A percentile compares a stretch with the other conserved stretches of the same genome.
Conservation (phyloP, 495 filamentous ascomycete species). For the Lasiosphaeriaceae sp. region DNA sequence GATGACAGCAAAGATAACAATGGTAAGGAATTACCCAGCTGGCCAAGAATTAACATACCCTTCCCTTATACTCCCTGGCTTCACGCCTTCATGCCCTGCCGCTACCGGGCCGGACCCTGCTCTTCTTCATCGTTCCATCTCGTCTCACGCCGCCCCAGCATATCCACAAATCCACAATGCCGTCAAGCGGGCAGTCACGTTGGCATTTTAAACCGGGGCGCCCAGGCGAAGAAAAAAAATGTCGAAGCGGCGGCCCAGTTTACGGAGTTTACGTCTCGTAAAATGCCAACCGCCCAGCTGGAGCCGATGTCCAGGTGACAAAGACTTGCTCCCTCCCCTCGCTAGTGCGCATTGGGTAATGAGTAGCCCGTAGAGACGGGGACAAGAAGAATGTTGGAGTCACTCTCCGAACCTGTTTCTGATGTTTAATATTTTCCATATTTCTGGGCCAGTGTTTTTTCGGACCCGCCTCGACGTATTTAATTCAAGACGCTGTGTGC, state of each 20-base stretch:
- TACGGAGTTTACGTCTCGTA: not conserved
- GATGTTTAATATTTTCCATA: not conserved
- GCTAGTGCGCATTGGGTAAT: not conserved
- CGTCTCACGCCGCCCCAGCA: not conserved
- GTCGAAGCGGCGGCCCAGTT: not conserved
- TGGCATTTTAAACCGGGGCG: conserved; percentile 6
- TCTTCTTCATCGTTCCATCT: not conserved
- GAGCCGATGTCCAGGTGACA: not conserved
- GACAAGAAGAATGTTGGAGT: not conserved
- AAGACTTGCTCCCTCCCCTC: not conserved
- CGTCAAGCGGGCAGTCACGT: conserved; percentile 6
- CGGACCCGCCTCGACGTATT: not conserved
- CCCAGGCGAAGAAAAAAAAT: not conserved
- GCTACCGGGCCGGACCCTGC: not conserved
- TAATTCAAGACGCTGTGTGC: not conserved
- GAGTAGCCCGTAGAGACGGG: too few relatives aligned
- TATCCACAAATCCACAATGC: not conserved
- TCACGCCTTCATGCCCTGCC: too few relatives aligned
- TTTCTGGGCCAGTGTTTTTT: not conserved
- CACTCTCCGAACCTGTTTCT: not conserved
- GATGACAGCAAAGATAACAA: too few relatives aligned
- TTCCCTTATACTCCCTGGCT: too few relatives aligned
- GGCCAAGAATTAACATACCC: too few relatives aligned
- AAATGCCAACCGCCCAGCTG: not conserved
- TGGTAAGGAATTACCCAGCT: too few relatives aligned